Evolutionary conservation across 1,284 basidiomycete species (phyloP), one percentile per base, ranked within the genome.

Genomic region (Sparassis latifolia): DNA sequence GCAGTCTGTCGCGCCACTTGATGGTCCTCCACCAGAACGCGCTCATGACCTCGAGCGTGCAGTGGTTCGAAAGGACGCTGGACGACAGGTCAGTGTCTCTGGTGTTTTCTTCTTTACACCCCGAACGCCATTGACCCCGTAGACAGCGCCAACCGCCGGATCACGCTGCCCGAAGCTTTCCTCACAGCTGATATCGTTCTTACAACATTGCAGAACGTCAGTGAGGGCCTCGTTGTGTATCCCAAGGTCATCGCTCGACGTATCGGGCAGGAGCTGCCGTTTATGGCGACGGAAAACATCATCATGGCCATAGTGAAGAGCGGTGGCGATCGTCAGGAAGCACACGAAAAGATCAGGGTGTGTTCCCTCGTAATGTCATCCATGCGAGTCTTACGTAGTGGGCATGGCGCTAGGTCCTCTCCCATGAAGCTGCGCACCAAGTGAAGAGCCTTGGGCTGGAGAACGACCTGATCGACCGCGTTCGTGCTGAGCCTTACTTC

Each of bases 201-300:
- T 28, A 92, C 90, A 51, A 96, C 94, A 5, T 77, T 99, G 32
- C 95, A 97, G 69, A 99, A 99, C 70, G 88, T 99, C 63, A 89
- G 88, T 6, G 97, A 99, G 71, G 97, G 96, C 1, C 79, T 99
- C 28, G 95, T 99, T 32, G 96, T 99, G 51, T 99, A 99, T 71
- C 96, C 96, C 12, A 86, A 86, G 64, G 96, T 99, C 58, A 99
- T 99, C 62, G 87, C 78, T 4, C 84, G 94, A 42, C 84, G 92
- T 41, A 96, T 99, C 66, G 71, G 84, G 27, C 92, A 97, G 68
- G 97, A 99, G 71, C 78, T 99, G 35, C 97, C 97, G 2, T 99
- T 99, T 79, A 99, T 99, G 97, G 91, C 92, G 2, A 95, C 94
- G 2, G 94, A 97, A 71, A 99, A 99, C 71, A 81, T 99, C 69